Evolutionary conservation across 768 basidiomycete genomes (phyloP), one percentile per base, ranked within the genome.

Genomic region (Austroboletus eburneus): DNA sequence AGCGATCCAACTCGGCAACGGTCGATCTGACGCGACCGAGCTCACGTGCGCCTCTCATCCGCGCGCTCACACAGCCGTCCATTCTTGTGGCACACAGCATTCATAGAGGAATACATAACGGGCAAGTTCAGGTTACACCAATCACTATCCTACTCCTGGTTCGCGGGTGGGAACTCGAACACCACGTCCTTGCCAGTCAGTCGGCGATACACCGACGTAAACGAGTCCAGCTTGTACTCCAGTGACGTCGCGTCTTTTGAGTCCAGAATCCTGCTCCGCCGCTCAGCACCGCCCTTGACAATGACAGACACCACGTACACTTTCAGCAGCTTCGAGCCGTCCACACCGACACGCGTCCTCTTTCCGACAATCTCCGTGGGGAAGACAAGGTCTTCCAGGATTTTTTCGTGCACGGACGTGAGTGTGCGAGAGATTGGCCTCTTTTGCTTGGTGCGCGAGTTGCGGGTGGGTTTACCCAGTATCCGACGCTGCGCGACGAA

Each of bases 151-250:
- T 82, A 87, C 69, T 85, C 81, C 66, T 83, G 83, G 58, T 74
- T 72, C 56, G 78, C 80, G 52, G 83, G 81, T 36, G 90, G 90
- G 76, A 92, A 92, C 76, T 92, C 90, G 65, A 92, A 92, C 45
- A 87, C 84, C 48, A 96, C 94, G 54, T 97, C 94, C 79, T 96
- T 97, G 67, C 94, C 94, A 55, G 93, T 95, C 67, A 96, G 74
- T 53, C 87, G 81, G 64, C 87, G 88, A 80, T 96, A 97, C 54
- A 98, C 91, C 34, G 91, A 93, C 40, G 94, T 88, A 78, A 98
- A 99, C 54, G 94, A 95, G 75, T 99, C 96, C 60, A 98, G 81
- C 81, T 99, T 99, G 87, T 99, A 97, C 79, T 98, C 96, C 67
- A 98, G 79, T 63, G 91, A 89, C 68, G 93, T 98, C 46, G 92